Evolutionary conservation across 306 rosid species (phyloP), one percentile per base, ranked within the genome.

Genomic region (Luffa aegyptiaca): DNA sequence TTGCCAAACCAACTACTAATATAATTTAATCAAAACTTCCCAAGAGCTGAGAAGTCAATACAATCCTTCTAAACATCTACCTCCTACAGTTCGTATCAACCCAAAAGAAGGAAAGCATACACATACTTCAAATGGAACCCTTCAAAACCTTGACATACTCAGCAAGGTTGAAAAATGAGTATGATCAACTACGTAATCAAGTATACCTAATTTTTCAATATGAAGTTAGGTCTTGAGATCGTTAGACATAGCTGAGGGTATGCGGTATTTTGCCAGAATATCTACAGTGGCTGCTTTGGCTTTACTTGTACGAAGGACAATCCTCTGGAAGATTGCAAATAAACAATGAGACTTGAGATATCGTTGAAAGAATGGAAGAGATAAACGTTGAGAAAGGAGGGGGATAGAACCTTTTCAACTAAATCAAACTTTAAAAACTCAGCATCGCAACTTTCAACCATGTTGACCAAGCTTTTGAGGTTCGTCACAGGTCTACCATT

Each of bases 401-500:
- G 81, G 79, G 80, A 58, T 48, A 62, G 80, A 75, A 96, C 99
- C 98, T 96, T 98, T 77, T 93, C 89, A 85, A 91, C 99, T 72
- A 96, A 83, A 84, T 90, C 87, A 75, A 96, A 93, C 86, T 89
- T 88, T 69, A 96, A 78, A 86, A 86, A 93, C 84, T 91, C 98
- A 33, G 91, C 98, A 18, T 86, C 64, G 8, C 98, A 91, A 74
- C 84, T 85, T 81, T 93, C 98, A 2, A 96, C 99, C 98, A 96
- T 93, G 80, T 70, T 77, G 26, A 97, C 98, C 92, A 96, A 86
- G 86, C 83, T 86, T 88, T 87, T 93, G 36, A 96, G 91, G 85
- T 96, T 93, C 89, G 88, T 90, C 79, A 96, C 92, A 58, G 97
- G 98, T 84, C 90, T 87, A 79, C 96, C 92, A 80, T 96, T 96